A percentile compares a stretch with the other conserved stretches of the same genome.
Conservation (phyloP, 768 basidiomycete genomes). For the Boletus barrowsii region DNA sequence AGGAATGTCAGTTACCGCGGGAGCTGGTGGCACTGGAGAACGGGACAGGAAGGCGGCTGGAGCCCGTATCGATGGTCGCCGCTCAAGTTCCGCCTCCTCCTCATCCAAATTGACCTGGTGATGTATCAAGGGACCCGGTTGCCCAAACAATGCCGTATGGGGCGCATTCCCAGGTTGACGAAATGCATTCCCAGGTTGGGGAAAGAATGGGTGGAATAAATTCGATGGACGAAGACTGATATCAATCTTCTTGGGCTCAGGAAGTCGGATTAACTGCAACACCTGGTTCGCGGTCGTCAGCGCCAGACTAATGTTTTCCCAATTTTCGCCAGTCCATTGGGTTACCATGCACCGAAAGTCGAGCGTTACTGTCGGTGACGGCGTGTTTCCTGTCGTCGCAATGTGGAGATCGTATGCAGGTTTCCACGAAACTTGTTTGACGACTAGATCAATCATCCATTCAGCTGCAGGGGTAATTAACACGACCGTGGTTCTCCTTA, state of each 20-base stretch:
- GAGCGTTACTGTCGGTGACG: conserved; percentile 16
- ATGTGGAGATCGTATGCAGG: conserved; percentile 21
- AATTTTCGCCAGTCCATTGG: conserved; percentile 32
- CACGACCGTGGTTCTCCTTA: background rate
- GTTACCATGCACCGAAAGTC: conserved; percentile 29
- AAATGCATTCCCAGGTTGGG: too few species aligned
- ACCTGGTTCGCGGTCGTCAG: conserved; percentile 24
- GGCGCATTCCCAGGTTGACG: background rate
- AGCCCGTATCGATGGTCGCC: background rate
- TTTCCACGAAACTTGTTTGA: conserved; percentile 17
- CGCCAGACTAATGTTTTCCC: conserved; percentile 24
- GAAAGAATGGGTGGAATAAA: too few species aligned
- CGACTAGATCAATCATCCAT: conserved; percentile 1
- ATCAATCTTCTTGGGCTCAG: conserved; percentile 19
- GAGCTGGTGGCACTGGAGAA: too few species aligned
- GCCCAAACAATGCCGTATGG: background rate
- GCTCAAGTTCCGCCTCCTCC: background rate
- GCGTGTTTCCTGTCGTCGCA: conserved; percentile 5
- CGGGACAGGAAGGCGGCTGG: too few species aligned
- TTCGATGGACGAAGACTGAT: conserved; percentile 5
- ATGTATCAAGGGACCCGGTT: too few species aligned
- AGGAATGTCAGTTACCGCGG: too few species aligned
- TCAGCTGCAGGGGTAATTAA: background rate
- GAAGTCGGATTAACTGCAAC: conserved; percentile 18
- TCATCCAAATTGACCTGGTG: too few species aligned